These are phyloP conservation scores for Iberis pinnata DNA, from an alignment of 345 rosid species.

Conservation along the genomic window DNA sequence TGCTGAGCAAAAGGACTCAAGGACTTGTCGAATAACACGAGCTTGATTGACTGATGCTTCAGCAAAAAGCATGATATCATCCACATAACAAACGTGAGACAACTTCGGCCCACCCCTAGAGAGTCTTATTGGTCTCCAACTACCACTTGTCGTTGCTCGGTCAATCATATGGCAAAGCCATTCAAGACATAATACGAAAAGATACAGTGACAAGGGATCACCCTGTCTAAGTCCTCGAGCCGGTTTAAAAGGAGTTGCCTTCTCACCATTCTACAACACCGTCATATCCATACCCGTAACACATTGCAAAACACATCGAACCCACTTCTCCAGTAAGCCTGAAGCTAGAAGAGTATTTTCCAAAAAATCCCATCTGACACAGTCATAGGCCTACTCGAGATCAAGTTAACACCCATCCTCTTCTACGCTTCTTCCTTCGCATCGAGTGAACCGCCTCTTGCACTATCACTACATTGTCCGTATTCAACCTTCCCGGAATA, in stretches of 20 bases:
- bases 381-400: neutral
- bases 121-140: neutral
- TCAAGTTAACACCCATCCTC: neutral
- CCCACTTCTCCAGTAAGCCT: neutral
- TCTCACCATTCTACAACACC: neutral
- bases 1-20: neutral
- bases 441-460: neutral
- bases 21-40: neutral
- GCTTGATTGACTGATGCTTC: neutral
- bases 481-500: neutral
- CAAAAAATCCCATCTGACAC: neutral
- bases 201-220: neutral
- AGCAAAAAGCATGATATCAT: neutral
- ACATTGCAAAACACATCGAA: neutral
- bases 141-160: neutral
- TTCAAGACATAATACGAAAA: neutral
- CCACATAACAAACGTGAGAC: neutral
- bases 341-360: neutral
- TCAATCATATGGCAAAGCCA: neutral
- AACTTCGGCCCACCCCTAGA: neutral
- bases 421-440: neutral
- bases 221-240: neutral
- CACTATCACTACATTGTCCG: neutral
- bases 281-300: neutral
- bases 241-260: neutral